Conservation (phyloP, 345 rosid genomes). For the Lepidium sativum region DNA sequence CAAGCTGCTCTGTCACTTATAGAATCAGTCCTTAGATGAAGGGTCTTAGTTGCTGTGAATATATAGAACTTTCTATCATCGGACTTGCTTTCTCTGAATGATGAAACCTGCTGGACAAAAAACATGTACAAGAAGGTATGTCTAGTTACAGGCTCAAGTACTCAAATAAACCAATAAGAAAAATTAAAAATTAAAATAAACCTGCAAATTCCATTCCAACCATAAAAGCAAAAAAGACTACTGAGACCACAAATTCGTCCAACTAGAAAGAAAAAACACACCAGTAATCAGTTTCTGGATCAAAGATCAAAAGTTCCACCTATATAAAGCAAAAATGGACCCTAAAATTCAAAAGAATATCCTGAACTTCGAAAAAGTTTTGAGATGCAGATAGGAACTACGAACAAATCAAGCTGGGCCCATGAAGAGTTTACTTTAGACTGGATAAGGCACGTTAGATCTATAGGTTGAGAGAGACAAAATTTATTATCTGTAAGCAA, state of each 20-base stretch:
- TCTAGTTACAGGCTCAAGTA: conserved; percentile 4
- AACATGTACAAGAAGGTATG: conserved; percentile 8
- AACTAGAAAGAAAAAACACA: not conserved
- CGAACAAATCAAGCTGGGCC: conserved; percentile 24
- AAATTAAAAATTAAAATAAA: not conserved
- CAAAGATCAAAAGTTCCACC: conserved; percentile 1
- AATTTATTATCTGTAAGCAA: conserved; percentile 8
- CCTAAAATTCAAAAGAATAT: not conserved
- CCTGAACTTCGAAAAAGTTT: conserved; percentile 4
- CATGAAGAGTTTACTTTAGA: conserved; percentile 16
- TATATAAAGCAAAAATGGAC: conserved; percentile 4
- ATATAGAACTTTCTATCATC: conserved; percentile 86
- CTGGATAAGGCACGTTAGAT: conserved; percentile 24
- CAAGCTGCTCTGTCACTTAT: conserved; percentile 76
- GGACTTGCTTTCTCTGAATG: conserved; percentile 96
- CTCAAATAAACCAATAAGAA: not conserved
- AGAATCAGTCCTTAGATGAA: conserved; percentile 85
- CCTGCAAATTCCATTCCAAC: not conserved
- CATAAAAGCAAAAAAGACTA: not conserved
- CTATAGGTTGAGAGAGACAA: conserved; percentile 8
- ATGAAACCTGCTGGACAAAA: conserved; percentile 58
- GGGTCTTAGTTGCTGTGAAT: conserved; percentile 94
- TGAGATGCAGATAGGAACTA: conserved; percentile 10
- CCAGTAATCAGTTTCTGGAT: not conserved
- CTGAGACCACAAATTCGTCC: not conserved